Base-by-base conservation (phyloP, 257 asterid species). In the Solanum tarijense region DNA sequence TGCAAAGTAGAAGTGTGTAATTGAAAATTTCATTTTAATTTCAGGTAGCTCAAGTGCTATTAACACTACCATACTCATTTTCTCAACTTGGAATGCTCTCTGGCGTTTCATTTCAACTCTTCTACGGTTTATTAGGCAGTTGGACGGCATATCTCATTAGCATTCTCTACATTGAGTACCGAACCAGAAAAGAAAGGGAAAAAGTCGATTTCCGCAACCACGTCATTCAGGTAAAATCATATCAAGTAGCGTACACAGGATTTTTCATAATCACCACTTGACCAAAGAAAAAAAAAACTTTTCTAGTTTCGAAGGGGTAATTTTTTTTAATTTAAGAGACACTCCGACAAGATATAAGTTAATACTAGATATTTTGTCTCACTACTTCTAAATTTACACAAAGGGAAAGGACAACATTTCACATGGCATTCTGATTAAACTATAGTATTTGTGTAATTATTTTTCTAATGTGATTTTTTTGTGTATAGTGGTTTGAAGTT, bases 121-220 rank as follows among this genome's bases (percentile, higher is more conserved):
- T 96, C 46, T 96, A 96, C 38, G 99, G 98, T 0, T 7, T 96
- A 72, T 35, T 96, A 89, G 99, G 99, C 13, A 96, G 98, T 14
- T 96, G 99, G 99, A 96, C 99, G 0, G 99, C 99, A 32, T 96
- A 96, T 85, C 91, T 96, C 85, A 96, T 96, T 43, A 93, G 97
- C 90, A 87, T 92, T 36, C 98, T 96, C 89, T 96, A 96, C 43
- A 92, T 96, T 12, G 99, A 96, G 90, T 96, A 93, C 86, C 81
- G 99, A 89, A 94, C 95, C 88, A 92, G 99, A 66, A 96, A 96
- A 71, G 98, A 96, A 90, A 89, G 98, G 29, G 98, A 96, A 87
- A 96, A 96, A 87, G 96, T 93, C 43, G 97, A 95, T 90, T 96
- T 95, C 91, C 90, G 98, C 29, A 95, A 94, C 91, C 99, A 96